phyloP scores from a whole-genome alignment of 2,329 filamentous ascomycete genomes.

The Xylariaceae sp. region DNA sequence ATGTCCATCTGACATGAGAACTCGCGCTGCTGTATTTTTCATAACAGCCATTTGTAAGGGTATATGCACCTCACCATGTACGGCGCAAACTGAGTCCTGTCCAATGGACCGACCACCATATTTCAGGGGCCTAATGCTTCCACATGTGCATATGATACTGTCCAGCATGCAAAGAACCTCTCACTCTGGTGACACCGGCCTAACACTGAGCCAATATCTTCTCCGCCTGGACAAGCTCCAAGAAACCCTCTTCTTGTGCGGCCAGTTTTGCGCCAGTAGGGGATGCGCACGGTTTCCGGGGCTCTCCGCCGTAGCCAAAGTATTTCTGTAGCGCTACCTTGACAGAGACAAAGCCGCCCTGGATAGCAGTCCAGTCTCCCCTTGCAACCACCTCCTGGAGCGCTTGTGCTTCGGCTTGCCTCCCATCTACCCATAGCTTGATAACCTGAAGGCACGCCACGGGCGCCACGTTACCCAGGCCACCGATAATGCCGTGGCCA shows the following conservation, averaged over 20 bases:
- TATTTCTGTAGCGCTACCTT: slow-evolving; percentile 60
- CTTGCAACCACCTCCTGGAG: slow-evolving; percentile 60
- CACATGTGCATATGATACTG: neutral
- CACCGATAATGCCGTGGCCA: slow-evolving; percentile 59
- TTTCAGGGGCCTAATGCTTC: too few species aligned
- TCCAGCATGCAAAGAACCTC: neutral
- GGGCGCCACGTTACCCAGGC: slow-evolving; percentile 65
- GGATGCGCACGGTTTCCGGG: slow-evolving; percentile 45
- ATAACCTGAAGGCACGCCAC: slow-evolving; percentile 58
- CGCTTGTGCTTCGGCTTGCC: slow-evolving; percentile 52
- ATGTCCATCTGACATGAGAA: too few species aligned
- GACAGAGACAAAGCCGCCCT: slow-evolving; percentile 63
- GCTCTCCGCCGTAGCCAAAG: slow-evolving; percentile 59
- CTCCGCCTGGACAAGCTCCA: slow-evolving; percentile 29
- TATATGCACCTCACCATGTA: too few species aligned
- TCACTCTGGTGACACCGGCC: too few species aligned
- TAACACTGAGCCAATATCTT: slow-evolving; percentile 4
- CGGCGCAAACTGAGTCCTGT: too few species aligned
- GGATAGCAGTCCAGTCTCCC: slow-evolving; percentile 65
- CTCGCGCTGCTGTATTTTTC: too few species aligned
- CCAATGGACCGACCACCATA: too few species aligned
- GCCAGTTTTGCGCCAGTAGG: slow-evolving; percentile 26
- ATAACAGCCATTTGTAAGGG: too few species aligned
- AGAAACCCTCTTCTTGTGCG: slow-evolving; percentile 28
- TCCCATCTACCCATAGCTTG: slow-evolving; percentile 55